These are phyloP conservation scores for Colletotrichum sp. DNA, from an alignment of 2,329 filamentous ascomycete genomes.

Conservation along the genomic window DNA sequence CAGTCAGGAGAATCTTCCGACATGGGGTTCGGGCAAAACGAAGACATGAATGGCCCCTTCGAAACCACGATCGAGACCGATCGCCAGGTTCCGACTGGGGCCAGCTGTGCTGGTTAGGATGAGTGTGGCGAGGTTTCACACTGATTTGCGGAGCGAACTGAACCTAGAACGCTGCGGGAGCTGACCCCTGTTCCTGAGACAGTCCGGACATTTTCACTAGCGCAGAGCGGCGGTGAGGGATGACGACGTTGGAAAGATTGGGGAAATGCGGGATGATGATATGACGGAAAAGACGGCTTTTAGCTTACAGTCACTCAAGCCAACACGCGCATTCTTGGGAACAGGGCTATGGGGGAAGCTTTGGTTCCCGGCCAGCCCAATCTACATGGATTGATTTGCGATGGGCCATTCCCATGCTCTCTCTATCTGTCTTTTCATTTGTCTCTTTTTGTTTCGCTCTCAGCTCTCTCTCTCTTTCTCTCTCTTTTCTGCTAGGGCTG, in stretches of 20 bases:
- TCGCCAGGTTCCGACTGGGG: constrained; percentile 12
- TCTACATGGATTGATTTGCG: neutral
- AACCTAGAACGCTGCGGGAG: neutral
- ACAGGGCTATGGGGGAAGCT: neutral
- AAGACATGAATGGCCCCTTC: neutral
- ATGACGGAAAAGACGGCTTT: constrained; percentile 6
- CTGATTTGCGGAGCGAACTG: neutral
- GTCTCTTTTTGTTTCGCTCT: neutral
- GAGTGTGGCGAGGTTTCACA: neutral
- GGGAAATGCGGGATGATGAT: constrained; percentile 20
- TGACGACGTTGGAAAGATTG: neutral
- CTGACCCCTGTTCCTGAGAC: constrained; percentile 11
- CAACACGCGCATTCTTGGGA: neutral
- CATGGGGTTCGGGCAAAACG: constrained; percentile 1
- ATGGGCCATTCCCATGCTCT: neutral
- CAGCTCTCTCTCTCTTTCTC: neutral
- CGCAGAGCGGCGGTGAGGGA: constrained; percentile 10
- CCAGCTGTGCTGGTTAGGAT: neutral
- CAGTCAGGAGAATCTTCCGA: neutral
- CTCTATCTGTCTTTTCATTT: neutral
- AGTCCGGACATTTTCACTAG: constrained; percentile 1
- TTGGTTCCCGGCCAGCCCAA: neutral
- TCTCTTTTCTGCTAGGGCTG: neutral
- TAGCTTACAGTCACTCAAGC: neutral
- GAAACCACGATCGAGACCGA: neutral